Conservation (phyloP, 139 green algal genomes). For the Haematococcus sp. region DNA sequence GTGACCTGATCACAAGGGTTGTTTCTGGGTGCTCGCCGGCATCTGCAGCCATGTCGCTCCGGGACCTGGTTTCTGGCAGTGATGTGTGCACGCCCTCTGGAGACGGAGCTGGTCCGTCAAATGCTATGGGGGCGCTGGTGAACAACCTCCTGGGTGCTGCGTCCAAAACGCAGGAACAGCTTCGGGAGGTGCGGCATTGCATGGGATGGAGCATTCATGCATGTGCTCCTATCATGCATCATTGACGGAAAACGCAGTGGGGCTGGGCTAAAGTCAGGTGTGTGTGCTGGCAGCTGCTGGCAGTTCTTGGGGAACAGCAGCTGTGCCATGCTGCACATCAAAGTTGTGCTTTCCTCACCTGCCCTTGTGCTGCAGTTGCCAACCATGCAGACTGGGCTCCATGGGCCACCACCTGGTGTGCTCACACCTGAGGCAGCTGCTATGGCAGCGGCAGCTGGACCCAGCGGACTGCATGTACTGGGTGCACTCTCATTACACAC, state of each 20-base stretch:
- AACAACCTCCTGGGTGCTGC: conserved; percentile 74
- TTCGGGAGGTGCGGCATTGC: conserved; percentile 46
- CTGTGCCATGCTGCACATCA: too few species aligned
- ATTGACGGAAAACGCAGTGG: too few species aligned
- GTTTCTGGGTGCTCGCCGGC: background rate
- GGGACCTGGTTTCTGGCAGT: conserved; percentile 74
- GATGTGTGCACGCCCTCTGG: conserved; percentile 64
- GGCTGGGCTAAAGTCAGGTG: too few species aligned
- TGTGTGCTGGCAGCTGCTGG: background rate
- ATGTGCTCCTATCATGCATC: too few species aligned
- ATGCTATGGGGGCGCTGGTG: conserved; percentile 70
- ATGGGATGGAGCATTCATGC: too few species aligned
- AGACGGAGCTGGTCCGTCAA: conserved; percentile 68
- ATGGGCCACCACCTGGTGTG: conserved; percentile 6
- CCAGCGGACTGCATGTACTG: conserved; percentile 22
- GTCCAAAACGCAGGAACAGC: conserved; percentile 70
- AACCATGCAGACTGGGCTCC: conserved; percentile 10
- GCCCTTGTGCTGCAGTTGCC: conserved; percentile 26
- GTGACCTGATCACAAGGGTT: background rate
- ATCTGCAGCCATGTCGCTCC: conserved; percentile 37
- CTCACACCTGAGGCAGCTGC: conserved; percentile 29
- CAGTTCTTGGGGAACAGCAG: too few species aligned
- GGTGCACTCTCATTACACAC: conserved; percentile 1
- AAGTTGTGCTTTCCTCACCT: too few species aligned
- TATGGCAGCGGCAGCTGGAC: conserved; percentile 23